A percentile compares a stretch with the other conserved stretches of the same genome.
Conservation (phyloP, 2,329 filamentous ascomycete species). For the Penicillium decumbens region DNA sequence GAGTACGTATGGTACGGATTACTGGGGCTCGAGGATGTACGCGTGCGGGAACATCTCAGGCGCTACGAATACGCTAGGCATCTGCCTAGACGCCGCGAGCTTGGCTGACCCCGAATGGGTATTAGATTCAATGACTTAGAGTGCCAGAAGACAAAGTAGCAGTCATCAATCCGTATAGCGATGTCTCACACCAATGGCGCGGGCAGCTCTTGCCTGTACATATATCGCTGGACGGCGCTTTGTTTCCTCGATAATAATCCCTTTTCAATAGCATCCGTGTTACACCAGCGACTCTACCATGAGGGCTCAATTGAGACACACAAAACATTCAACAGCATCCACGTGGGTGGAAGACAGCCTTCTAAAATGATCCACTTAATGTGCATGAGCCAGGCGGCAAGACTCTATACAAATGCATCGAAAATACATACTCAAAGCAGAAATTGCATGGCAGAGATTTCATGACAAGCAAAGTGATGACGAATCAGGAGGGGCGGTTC, state of each 20-base stretch:
- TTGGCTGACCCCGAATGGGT: background rate
- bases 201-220: background rate
- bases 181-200: slow-evolving; percentile 2
- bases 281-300: background rate
- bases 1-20: background rate
- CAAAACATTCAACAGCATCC: background rate
- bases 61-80: background rate
- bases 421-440: background rate
- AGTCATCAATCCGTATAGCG: background rate
- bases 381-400: background rate
- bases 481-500: slow-evolving; percentile 2
- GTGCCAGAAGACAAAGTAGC: background rate
- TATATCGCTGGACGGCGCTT: background rate
- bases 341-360: background rate
- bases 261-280: background rate
- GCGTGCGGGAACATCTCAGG: background rate
- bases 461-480: background rate
- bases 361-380: background rate
- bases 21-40: background rate
- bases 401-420: background rate
- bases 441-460: slow-evolving; percentile 8
- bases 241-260: background rate
- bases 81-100: background rate
- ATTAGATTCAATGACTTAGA: background rate
- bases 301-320: background rate